Conservation (phyloP, 768 basidiomycete genomes). For the Hydnomerulius pinastri region DNA sequence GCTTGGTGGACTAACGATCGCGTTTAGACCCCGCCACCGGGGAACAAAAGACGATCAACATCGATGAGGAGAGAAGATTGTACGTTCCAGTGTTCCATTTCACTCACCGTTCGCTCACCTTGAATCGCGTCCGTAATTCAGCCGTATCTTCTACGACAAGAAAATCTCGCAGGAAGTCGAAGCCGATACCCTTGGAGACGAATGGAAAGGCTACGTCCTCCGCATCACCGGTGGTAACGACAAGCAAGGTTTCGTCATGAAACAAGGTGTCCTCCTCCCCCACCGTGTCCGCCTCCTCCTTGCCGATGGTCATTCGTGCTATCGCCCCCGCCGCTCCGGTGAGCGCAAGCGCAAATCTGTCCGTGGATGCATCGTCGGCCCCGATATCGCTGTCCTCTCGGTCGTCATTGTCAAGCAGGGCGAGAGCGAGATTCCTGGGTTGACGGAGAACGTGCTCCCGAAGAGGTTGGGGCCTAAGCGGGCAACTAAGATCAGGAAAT, state of each 20-base stretch:
- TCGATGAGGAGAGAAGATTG: slow-evolving; percentile 90
- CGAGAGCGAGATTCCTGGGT: slow-evolving; percentile 82
- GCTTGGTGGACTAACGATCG: slow-evolving; percentile 14
- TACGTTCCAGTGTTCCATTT: slow-evolving; percentile 37
- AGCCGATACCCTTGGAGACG: slow-evolving; percentile 87
- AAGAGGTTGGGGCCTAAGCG: slow-evolving; percentile 97
- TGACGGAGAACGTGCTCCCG: slow-evolving; percentile 91
- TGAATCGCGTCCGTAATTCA: slow-evolving; percentile 37
- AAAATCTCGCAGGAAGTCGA: slow-evolving; percentile 95
- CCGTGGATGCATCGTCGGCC: slow-evolving; percentile 95
- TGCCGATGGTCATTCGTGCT: slow-evolving; percentile 96
- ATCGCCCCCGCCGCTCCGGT: slow-evolving; percentile 86
- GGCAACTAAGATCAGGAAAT: slow-evolving; percentile 93
- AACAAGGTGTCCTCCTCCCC: slow-evolving; percentile 96
- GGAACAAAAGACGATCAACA: slow-evolving; percentile 92
- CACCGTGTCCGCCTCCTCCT: slow-evolving; percentile 94
- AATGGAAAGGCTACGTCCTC: slow-evolving; percentile 96
- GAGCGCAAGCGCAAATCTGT: slow-evolving; percentile 99
- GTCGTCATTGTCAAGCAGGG: slow-evolving; percentile 97
- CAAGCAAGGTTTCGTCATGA: slow-evolving; percentile 99
- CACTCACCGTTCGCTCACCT: not conserved
- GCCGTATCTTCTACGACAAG: slow-evolving; percentile 97
- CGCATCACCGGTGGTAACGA: slow-evolving; percentile 98
- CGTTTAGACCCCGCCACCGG: slow-evolving; percentile 89
- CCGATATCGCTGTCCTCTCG: slow-evolving; percentile 94